A percentile compares a stretch with the other conserved stretches of the same genome.
These are phyloP conservation scores for Collariella sp. DNA, from an alignment of 495 filamentous ascomycete genomes.

Conservation along the genomic window DNA sequence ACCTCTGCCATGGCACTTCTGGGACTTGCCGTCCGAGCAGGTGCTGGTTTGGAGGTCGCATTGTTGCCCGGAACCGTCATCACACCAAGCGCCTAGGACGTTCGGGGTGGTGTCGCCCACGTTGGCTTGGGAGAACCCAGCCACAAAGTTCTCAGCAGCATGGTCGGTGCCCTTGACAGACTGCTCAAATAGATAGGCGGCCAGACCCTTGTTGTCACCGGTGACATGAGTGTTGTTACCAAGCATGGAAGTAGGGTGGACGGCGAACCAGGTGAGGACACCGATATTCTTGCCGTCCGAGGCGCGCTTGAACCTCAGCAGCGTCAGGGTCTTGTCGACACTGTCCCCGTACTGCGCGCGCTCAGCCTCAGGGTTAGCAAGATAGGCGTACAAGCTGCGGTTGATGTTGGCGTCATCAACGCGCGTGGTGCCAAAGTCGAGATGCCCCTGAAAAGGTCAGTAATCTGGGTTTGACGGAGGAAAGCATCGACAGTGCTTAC, in stretches of 20 bases:
- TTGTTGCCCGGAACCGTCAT: constrained; percentile 58
- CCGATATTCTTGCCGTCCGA: constrained; percentile 60
- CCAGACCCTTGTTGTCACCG: constrained; percentile 96
- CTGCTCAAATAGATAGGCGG: constrained; percentile 75
- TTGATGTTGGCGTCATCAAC: constrained; percentile 71
- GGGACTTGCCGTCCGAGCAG: constrained; percentile 60
- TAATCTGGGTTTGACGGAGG: neutral
- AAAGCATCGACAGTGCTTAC: constrained; percentile 34
- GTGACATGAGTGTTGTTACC: constrained; percentile 87
- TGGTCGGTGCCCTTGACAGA: constrained; percentile 42
- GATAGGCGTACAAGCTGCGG: constrained; percentile 79
- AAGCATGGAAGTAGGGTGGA: constrained; percentile 86
- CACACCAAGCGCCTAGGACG: constrained; percentile 71
- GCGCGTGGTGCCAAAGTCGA: constrained; percentile 40
- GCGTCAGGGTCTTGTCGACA: constrained; percentile 78
- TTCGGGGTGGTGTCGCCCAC: constrained; percentile 93
- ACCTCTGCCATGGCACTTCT: constrained; percentile 72
- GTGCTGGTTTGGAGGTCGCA: constrained; percentile 66
- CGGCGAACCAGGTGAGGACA: constrained; percentile 82
- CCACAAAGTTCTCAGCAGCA: constrained; percentile 59
- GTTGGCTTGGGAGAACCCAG: constrained; percentile 88
- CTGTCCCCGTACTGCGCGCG: constrained; percentile 59
- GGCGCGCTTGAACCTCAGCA: constrained; percentile 64
- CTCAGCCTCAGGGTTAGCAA: constrained; percentile 77
- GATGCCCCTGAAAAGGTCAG: constrained; percentile 30